phyloP scores from a whole-genome alignment of 768 basidiomycete genomes.

The Suillus discolor region DNA sequence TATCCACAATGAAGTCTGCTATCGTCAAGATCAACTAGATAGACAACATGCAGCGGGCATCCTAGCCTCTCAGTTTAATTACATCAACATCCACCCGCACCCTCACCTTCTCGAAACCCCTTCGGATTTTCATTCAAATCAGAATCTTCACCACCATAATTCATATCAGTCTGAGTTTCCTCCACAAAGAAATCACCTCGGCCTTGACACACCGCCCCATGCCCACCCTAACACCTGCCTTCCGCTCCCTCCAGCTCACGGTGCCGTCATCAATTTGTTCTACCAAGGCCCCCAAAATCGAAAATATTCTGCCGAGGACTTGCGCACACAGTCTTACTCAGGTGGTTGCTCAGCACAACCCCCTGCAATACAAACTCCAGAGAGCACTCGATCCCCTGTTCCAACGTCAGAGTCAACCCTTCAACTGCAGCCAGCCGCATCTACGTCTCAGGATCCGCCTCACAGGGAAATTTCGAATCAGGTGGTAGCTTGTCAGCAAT shows the following conservation, averaged over 20 bases:
- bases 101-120: slow-evolving; percentile 50
- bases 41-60: slow-evolving; percentile 50
- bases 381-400: too few relatives aligned
- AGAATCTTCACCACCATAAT: slow-evolving; percentile 30
- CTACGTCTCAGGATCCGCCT: slow-evolving; percentile 36
- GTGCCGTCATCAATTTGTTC: too few relatives aligned
- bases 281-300: too few relatives aligned
- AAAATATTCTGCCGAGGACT: too few relatives aligned
- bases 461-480: slow-evolving; percentile 64
- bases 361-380: too few relatives aligned
- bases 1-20: slow-evolving; percentile 72
- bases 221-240: slow-evolving; percentile 45
- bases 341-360: too few relatives aligned
- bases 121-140: slow-evolving; percentile 45
- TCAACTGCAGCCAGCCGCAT: too few relatives aligned
- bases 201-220: slow-evolving; percentile 45
- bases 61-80: slow-evolving; percentile 55
- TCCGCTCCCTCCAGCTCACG: slow-evolving; percentile 38
- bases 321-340: too few relatives aligned
- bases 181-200: slow-evolving; percentile 48
- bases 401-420: too few relatives aligned
- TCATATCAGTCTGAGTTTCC: slow-evolving; percentile 46
- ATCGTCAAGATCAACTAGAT: slow-evolving; percentile 46
- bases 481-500: slow-evolving; percentile 85
- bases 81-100: slow-evolving; percentile 36